Conservation (phyloP, 1,139 yeast genomes). For the Arxiozyma slooffiae region DNA sequence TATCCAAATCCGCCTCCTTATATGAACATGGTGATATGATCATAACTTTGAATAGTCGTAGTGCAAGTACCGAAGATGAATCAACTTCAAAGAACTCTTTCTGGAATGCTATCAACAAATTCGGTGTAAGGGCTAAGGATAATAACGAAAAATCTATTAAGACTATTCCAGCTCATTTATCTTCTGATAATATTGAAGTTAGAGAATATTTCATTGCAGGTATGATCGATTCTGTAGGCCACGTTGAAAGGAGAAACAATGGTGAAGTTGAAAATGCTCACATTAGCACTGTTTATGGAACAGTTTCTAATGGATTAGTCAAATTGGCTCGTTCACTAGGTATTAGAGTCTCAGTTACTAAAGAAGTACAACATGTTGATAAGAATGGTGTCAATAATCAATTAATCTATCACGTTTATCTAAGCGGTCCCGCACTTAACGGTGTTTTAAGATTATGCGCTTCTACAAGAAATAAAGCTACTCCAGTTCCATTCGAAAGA, state of each 20-base stretch:
- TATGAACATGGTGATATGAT: not conserved
- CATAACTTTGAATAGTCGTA: not conserved
- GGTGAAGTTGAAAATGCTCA: constrained; percentile 13
- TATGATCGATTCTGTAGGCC: constrained; percentile 33
- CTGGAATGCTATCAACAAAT: constrained; percentile 6
- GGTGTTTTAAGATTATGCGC: constrained; percentile 7
- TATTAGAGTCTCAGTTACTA: constrained; percentile 23
- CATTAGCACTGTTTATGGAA: constrained; percentile 16
- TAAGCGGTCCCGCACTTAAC: constrained; percentile 9
- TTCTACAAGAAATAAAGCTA: constrained; percentile 5
- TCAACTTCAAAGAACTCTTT: not conserved
- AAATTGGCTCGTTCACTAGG: constrained; percentile 36
- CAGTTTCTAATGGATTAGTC: constrained; percentile 23
- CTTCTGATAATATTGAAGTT: constrained; percentile 24
- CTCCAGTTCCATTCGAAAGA: constrained; percentile 16
- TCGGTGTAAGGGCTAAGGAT: constrained; percentile 4
- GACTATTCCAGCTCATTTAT: constrained; percentile 18
- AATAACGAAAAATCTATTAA: constrained; percentile 7
- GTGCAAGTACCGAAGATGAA: not conserved
- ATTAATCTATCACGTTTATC: not conserved
- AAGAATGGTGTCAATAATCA: not conserved
- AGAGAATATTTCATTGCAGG: constrained; percentile 38
- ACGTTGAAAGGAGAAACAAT: constrained; percentile 15
- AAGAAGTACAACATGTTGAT: not conserved
- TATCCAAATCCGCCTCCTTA: not conserved